Conservation (phyloP, 768 basidiomycete genomes). For the Neoboletus magnificus region DNA sequence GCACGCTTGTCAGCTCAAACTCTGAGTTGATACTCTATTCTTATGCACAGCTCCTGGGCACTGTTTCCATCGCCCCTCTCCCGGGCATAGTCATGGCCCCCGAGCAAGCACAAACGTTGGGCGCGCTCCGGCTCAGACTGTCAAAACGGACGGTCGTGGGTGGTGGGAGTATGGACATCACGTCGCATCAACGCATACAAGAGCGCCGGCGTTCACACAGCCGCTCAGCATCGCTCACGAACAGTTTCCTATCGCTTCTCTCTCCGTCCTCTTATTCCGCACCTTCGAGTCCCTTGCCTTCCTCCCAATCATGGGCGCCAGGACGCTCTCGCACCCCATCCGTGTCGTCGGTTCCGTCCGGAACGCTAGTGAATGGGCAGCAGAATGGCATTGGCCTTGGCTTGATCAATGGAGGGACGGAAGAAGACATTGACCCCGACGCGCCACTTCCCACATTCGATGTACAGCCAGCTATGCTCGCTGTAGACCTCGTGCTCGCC, state of each 20-base stretch:
- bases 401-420: conserved; percentile 22
- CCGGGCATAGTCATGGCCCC: conserved; percentile 38
- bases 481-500: conserved; percentile 75
- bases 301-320: conserved; percentile 25
- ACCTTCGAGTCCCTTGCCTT: conserved; percentile 19
- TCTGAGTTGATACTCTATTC: conserved; percentile 78
- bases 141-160: conserved; percentile 44
- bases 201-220: conserved; percentile 37
- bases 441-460: conserved; percentile 80
- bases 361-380: background rate
- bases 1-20: conserved; percentile 47
- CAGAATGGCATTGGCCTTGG: conserved; percentile 32
- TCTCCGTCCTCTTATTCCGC: conserved; percentile 37
- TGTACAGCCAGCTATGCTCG: conserved; percentile 81
- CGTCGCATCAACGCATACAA: conserved; percentile 34
- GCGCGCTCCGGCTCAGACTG: conserved; percentile 48
- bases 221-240: conserved; percentile 51
- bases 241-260: conserved; percentile 48
- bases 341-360: conserved; percentile 24
- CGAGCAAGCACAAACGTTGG: conserved; percentile 46
- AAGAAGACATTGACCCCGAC: conserved; percentile 57
- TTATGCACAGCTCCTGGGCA: conserved; percentile 77
- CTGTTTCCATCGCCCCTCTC: conserved; percentile 53
- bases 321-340: conserved; percentile 21
- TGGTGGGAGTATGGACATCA: conserved; percentile 80